These are phyloP conservation scores for Lichenothelia convexa DNA, from an alignment of 495 filamentous ascomycete genomes.

Conservation along the genomic window DNA sequence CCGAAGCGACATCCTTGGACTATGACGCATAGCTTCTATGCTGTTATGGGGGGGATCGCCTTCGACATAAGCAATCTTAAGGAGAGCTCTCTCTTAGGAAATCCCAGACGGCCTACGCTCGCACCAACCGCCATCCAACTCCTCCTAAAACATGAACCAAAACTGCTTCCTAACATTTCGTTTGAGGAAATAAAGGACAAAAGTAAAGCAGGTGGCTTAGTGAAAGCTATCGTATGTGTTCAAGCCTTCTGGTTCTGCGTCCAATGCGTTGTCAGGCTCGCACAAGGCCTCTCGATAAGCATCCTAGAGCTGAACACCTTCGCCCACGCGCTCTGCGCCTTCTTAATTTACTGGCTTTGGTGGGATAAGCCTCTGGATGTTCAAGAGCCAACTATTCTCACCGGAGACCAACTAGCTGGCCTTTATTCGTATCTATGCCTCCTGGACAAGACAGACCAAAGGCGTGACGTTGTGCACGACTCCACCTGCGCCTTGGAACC, in stretches of 20 bases:
- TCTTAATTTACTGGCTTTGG: conserved; percentile 27
- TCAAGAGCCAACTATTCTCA: conserved; percentile 5
- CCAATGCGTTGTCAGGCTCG: conserved; percentile 14
- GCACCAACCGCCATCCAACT: conserved; percentile 10
- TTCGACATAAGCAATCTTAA: conserved; percentile 8
- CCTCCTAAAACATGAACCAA: conserved; percentile 4
- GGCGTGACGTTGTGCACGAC: too few species aligned
- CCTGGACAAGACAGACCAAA: too few species aligned
- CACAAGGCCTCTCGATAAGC: conserved; percentile 15
- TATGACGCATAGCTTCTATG: conserved; percentile 22
- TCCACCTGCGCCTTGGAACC: too few species aligned
- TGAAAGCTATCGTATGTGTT: conserved; percentile 16
- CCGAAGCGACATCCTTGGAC: too few species aligned
- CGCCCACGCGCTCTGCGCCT: conserved; percentile 22
- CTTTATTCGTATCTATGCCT: too few species aligned
- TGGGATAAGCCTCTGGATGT: conserved; percentile 25
- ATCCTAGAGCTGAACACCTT: conserved; percentile 26
- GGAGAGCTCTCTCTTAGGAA: conserved; percentile 5
- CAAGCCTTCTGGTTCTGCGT: conserved; percentile 24
- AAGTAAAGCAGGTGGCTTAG: conserved; percentile 23
- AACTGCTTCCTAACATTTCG: conserved; percentile 12
- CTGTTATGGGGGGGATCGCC: conserved; percentile 25
- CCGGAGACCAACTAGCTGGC: too few species aligned
- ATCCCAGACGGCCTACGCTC: conserved; percentile 5
- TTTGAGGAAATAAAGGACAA: conserved; percentile 21